Conservation (phyloP, 768 basidiomycete species). For the Tylopilus plumbeoviolaceoides region DNA sequence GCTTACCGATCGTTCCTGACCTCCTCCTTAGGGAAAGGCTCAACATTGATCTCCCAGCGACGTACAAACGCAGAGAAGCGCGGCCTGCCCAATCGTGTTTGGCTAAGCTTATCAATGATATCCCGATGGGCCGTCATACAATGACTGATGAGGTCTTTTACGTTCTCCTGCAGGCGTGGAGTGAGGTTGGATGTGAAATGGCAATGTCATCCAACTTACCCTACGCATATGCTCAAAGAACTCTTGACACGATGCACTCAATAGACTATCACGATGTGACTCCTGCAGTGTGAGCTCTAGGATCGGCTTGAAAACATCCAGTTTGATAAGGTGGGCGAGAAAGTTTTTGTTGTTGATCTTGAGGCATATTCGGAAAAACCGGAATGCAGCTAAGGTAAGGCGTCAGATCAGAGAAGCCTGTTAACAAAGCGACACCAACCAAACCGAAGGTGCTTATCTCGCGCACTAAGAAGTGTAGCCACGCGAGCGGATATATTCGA, state of each 20-base stretch:
- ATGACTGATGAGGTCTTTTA: conserved; percentile 78
- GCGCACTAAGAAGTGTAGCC: conserved; percentile 71
- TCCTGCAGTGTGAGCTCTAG: conserved; percentile 82
- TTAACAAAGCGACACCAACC: conserved; percentile 47
- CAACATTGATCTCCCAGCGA: conserved; percentile 90
- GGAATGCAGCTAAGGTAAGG: conserved; percentile 68
- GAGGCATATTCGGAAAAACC: conserved; percentile 84
- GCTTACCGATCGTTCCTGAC: conserved; percentile 50
- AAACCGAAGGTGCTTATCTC: conserved; percentile 90
- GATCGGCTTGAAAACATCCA: conserved; percentile 79
- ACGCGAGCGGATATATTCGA: conserved; percentile 70
- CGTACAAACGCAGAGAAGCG: conserved; percentile 71
- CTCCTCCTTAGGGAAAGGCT: conserved; percentile 59
- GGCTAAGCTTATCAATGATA: conserved; percentile 58
- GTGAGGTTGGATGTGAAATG: conserved; percentile 3
- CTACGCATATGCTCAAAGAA: conserved; percentile 89
- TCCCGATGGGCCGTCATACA: conserved; percentile 77
- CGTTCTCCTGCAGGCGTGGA: conserved; percentile 62
- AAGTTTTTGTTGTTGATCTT: conserved; percentile 78
- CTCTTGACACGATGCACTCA: conserved; percentile 94
- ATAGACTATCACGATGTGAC: conserved; percentile 82
- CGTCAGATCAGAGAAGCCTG: conserved; percentile 9
- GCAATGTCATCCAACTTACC: conserved; percentile 41
- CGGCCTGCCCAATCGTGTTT: conserved; percentile 55
- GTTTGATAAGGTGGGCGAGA: conserved; percentile 72